These are phyloP conservation scores for Epichloe glyceriae DNA, from an alignment of 2,329 filamentous ascomycete genomes.

Conservation along the genomic window DNA sequence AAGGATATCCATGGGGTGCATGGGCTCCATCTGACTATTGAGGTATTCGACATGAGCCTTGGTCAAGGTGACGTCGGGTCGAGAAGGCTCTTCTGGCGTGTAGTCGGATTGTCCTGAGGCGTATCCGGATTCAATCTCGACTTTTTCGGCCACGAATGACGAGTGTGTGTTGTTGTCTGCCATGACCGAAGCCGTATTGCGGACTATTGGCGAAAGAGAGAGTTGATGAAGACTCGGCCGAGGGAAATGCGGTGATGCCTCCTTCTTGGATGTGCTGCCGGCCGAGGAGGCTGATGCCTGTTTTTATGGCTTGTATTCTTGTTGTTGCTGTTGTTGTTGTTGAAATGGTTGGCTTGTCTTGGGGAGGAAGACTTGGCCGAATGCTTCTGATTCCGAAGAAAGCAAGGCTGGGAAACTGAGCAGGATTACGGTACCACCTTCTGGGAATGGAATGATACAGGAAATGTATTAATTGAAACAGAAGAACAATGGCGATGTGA, in stretches of 20 bases:
- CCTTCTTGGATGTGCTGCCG: not conserved
- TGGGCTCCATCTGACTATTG: constrained; percentile 76
- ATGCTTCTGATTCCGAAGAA: not conserved
- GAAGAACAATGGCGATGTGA: not conserved
- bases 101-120: constrained; percentile 40
- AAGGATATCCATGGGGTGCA: constrained; percentile 82
- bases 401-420: not conserved
- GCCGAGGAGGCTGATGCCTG: not conserved
- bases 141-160: constrained; percentile 27
- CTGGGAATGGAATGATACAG: not conserved
- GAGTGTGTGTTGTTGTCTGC: constrained; percentile 28
- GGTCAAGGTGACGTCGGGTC: constrained; percentile 75
- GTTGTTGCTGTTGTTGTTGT: not conserved
- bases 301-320: not conserved
- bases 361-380: too few species aligned
- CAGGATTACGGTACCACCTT: not conserved
- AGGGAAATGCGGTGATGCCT: not conserved
- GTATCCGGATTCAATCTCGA: constrained; percentile 70
- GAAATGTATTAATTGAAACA: not conserved
- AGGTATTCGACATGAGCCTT: constrained; percentile 79
- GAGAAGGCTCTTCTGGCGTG: constrained; percentile 23
- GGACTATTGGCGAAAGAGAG: not conserved
- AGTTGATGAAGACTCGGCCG: not conserved
- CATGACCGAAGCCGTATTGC: constrained; percentile 10
- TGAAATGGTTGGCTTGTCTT: not conserved